Evolutionary conservation across 225 moss, liverwort and hornwort species (phyloP).

Genomic region (Asterella californica): DNA sequence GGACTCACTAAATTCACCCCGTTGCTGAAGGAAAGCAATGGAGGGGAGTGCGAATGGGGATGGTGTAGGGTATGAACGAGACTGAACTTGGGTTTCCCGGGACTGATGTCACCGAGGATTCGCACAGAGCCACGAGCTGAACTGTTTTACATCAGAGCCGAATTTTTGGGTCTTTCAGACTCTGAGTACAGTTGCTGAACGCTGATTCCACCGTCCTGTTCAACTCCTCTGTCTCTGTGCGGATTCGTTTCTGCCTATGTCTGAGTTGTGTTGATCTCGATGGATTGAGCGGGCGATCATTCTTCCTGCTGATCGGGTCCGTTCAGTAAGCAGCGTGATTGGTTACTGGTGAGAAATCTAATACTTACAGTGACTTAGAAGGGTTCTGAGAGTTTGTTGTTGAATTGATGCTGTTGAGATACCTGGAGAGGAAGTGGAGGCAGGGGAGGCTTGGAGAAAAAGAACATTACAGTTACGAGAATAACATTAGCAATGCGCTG

Average conservation of each 20-base stretch:
- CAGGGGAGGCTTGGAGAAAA: background rate
- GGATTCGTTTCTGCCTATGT: background rate
- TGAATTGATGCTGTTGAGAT: background rate
- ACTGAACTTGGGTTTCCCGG: background rate
- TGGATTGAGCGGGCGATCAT: conserved; percentile 12
- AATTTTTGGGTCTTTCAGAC: background rate
- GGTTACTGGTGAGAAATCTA: background rate
- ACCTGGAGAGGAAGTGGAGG: background rate
- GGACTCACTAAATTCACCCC: too few relatives aligned
- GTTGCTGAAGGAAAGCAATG: too few relatives aligned
- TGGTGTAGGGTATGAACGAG: too few relatives aligned
- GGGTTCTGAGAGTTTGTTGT: background rate
- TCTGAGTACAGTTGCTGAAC: background rate
- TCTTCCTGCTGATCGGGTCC: background rate
- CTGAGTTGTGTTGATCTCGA: background rate
- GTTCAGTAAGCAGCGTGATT: background rate
- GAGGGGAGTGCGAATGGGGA: too few relatives aligned
- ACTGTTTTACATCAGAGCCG: background rate
- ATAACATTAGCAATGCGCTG: background rate
- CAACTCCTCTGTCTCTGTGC: background rate
- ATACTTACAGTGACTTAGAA: background rate
- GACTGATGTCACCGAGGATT: background rate
- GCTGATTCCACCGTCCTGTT: background rate
- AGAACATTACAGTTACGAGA: background rate
- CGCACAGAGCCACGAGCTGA: background rate